Evolutionary conservation across 2,329 filamentous ascomycete genomes (phyloP).

Genomic region (Fusarium nisikadoi): DNA sequence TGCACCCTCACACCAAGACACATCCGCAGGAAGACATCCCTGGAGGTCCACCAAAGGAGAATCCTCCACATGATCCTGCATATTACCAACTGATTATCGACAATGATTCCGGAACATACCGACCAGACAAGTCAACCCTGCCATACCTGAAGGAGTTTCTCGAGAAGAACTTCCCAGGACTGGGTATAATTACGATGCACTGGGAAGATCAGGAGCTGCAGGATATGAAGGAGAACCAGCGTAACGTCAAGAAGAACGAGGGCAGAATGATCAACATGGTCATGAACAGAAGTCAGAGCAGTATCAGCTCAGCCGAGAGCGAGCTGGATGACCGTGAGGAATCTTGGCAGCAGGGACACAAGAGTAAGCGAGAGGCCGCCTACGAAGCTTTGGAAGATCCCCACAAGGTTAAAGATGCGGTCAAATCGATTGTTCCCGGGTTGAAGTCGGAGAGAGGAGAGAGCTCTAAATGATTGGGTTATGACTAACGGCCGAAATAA

Average conservation of each 20-base stretch:
- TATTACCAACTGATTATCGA: conserved; percentile 91
- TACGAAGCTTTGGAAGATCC: conserved; percentile 64
- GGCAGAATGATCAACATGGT: conserved; percentile 64
- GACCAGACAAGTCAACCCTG: conserved; percentile 82
- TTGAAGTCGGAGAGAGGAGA: conserved; percentile 32
- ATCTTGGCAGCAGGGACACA: conserved; percentile 52
- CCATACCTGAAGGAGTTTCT: conserved; percentile 78
- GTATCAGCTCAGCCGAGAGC: conserved; percentile 64
- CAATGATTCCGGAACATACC: conserved; percentile 94
- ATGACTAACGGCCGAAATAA: conserved; percentile 31
- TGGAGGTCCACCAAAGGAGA: conserved; percentile 57
- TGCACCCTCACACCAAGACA: conserved; percentile 57
- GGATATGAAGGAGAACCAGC: conserved; percentile 80
- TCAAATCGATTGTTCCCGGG: conserved; percentile 44
- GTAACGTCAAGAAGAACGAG: conserved; percentile 75
- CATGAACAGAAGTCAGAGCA: conserved; percentile 65
- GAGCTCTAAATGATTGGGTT: conserved; percentile 30
- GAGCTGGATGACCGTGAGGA: conserved; percentile 59
- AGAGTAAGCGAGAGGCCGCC: conserved; percentile 64
- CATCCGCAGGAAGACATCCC: conserved; percentile 62
- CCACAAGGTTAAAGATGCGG: conserved; percentile 53
- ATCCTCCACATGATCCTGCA: conserved; percentile 59
- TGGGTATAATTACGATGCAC: conserved; percentile 78
- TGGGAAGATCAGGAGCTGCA: conserved; percentile 81
- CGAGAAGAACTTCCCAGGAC: conserved; percentile 76